Evolutionary conservation across 2,329 filamentous ascomycete species (phyloP).

Genomic region (Chaetomiaceae sp.): DNA sequence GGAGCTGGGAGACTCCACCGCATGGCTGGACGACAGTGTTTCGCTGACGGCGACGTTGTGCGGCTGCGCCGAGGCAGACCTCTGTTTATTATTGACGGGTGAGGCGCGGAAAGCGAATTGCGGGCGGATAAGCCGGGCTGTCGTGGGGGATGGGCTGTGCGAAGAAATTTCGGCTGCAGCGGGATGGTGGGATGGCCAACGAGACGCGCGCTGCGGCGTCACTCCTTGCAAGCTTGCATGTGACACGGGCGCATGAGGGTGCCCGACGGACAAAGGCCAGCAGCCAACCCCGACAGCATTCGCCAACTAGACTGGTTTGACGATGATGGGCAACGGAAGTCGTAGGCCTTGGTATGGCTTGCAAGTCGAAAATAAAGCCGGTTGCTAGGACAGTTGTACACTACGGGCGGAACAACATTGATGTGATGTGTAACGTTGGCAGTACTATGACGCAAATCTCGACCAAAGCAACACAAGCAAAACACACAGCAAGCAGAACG

Average conservation of each 20-base stretch:
- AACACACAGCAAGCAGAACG: too few species aligned
- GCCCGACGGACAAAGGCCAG: not conserved
- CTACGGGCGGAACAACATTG: too few species aligned
- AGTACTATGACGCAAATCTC: not conserved
- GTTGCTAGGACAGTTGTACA: too few species aligned
- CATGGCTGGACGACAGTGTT: slow-evolving; percentile 36
- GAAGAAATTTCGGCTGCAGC: slow-evolving; percentile 19
- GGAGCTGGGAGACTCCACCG: slow-evolving; percentile 50
- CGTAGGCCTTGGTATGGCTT: too few species aligned
- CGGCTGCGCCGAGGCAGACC: slow-evolving; percentile 4
- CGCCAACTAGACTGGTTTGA: too few species aligned
- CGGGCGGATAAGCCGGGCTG: slow-evolving; percentile 5
- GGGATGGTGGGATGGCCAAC: slow-evolving; percentile 12
- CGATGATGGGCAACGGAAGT: too few species aligned
- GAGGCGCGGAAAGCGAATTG: not conserved
- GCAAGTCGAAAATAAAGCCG: too few species aligned
- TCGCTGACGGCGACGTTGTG: slow-evolving; percentile 6
- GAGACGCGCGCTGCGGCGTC: not conserved
- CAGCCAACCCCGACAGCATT: too few species aligned
- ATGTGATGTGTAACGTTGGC: too few species aligned
- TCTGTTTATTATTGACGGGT: not conserved
- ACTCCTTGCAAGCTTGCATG: not conserved
- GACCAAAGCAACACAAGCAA: too few species aligned
- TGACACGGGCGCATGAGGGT: slow-evolving; percentile 1
- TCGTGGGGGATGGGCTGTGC: slow-evolving; percentile 8